phyloP scores from a whole-genome alignment of 192 early-diverging fungal genomes.

The Backusella tarrabulga region DNA sequence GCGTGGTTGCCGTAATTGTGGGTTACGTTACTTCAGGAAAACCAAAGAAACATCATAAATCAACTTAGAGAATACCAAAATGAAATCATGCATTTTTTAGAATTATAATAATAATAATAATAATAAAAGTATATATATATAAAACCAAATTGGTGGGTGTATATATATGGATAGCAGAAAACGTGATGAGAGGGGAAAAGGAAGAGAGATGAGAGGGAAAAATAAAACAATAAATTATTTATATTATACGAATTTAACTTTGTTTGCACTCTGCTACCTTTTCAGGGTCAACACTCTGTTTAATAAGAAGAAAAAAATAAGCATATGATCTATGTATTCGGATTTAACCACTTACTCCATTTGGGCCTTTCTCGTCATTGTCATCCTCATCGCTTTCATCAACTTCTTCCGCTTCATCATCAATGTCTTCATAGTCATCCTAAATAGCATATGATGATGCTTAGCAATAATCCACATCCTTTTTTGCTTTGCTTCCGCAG shows the following conservation, averaged over 20 bases:
- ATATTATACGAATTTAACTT: neutral
- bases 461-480: neutral
- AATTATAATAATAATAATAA: too few species aligned
- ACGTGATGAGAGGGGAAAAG: neutral
- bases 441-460: constrained; percentile 9
- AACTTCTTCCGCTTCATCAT: constrained; percentile 17
- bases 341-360: neutral
- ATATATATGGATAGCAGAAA: neutral
- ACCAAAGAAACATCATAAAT: neutral
- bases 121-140: neutral
- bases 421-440: constrained; percentile 55
- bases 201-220: neutral
- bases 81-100: neutral
- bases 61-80: neutral
- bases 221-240: neutral
- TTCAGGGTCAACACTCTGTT: neutral
- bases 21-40: neutral
- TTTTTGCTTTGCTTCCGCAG: neutral
- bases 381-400: neutral
- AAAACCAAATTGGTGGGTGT: neutral
- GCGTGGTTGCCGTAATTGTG: constrained; percentile 6
- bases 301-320: neutral
- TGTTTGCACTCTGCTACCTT: neutral
- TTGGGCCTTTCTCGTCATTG: constrained; percentile 55
- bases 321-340: neutral